Conservation (phyloP, 441 rosid genomes). For the Euphorbia schlechtendalii region DNA sequence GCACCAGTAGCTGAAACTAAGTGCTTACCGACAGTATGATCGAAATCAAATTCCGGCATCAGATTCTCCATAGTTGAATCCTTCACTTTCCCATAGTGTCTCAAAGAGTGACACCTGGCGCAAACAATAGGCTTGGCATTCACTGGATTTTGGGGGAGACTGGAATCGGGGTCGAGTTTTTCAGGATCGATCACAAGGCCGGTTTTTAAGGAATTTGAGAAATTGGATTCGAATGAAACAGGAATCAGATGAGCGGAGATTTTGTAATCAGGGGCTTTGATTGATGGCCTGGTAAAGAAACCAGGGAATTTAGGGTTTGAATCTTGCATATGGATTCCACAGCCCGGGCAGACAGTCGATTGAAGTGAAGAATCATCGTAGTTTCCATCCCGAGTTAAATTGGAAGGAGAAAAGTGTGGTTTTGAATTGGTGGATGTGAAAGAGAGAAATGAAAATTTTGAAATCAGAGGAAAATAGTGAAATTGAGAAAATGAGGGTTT, state of each 20-base stretch:
- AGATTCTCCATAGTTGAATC: slow-evolving; percentile 78
- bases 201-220: slow-evolving; percentile 48
- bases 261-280: slow-evolving; percentile 29
- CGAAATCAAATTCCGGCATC: slow-evolving; percentile 88
- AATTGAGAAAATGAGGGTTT: not conserved
- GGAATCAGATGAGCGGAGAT: slow-evolving; percentile 34
- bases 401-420: slow-evolving; percentile 20
- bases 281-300: slow-evolving; percentile 56
- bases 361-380: slow-evolving; percentile 48
- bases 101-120: slow-evolving; percentile 76
- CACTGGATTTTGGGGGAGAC: not conserved
- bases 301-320: slow-evolving; percentile 63
- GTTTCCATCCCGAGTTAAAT: slow-evolving; percentile 71
- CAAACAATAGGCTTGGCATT: slow-evolving; percentile 58
- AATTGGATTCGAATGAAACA: slow-evolving; percentile 47
- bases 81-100: slow-evolving; percentile 83
- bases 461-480: slow-evolving; percentile 21
- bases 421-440: slow-evolving; percentile 13
- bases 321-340: slow-evolving; percentile 81
- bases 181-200: slow-evolving; percentile 44
- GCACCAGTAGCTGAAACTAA: slow-evolving; percentile 55
- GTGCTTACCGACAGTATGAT: slow-evolving; percentile 71
- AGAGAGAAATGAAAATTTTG: slow-evolving; percentile 10
- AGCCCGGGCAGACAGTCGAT: slow-evolving; percentile 71
- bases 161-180: slow-evolving; percentile 5